Conservation (phyloP, 1,284 basidiomycete genomes). For the Flammula alnicola region DNA sequence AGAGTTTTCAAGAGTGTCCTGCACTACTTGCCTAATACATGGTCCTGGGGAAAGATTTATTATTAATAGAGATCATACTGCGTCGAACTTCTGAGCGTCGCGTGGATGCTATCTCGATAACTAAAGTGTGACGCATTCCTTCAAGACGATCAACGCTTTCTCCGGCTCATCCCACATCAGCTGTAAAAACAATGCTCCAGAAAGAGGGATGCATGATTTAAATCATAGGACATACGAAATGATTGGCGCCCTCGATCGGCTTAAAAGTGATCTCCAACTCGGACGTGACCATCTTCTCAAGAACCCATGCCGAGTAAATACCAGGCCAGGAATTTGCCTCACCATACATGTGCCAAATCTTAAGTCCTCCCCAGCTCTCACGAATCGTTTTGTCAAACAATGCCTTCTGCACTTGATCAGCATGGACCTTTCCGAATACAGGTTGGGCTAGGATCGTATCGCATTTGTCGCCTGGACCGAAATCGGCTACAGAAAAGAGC, state of each 20-base stretch:
- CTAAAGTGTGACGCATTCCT: conserved; percentile 24
- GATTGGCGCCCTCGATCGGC: conserved; percentile 31
- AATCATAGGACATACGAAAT: conserved; percentile 34
- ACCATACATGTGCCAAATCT: background rate
- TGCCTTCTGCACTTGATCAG: background rate
- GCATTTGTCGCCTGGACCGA: background rate
- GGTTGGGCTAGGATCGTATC: background rate
- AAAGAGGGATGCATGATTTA: background rate
- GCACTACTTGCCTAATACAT: no score
- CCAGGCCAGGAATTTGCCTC: conserved; percentile 17
- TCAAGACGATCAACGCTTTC: conserved; percentile 6
- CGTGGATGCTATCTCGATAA: no score
- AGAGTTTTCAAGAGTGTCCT: no score
- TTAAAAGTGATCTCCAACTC: conserved; percentile 28
- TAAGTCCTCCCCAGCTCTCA: background rate
- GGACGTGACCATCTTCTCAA: conserved; percentile 30
- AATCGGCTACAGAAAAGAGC: background rate
- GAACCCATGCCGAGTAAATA: conserved; percentile 31
- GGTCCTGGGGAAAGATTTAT: no score
- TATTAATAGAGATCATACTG: no score
- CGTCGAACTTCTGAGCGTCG: no score
- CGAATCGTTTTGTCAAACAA: background rate
- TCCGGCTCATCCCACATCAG: conserved; percentile 26
- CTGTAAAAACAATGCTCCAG: no score
- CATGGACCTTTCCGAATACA: background rate